Evolutionary conservation across 2,329 filamentous ascomycete species (phyloP), one percentile per base, ranked within the genome.

Genomic region (Sordariomycetes sp.): DNA sequence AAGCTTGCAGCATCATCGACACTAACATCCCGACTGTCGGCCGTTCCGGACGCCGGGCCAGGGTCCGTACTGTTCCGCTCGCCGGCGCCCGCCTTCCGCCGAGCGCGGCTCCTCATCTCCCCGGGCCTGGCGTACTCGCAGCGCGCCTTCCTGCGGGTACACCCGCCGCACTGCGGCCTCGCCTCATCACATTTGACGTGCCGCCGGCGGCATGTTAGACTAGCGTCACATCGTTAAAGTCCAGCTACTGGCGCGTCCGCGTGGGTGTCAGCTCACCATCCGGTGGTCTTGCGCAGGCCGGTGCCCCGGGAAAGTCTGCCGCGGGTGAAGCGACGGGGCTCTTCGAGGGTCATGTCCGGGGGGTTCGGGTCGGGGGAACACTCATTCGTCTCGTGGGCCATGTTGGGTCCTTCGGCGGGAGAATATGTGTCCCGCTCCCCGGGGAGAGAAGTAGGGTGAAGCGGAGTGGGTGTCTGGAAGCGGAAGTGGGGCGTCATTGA

Each of bases 121-220:
- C 13, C 4, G 10, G 36, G 36, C 12, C 36, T 39, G 3, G 36
- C 36, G 15, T 39, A 39, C 36, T 39, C 36, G 15, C 36, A 39
- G 36, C 12, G 48, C 3, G n/a, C 48, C 48, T 22, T 51, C 20
- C 24, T 54, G 6, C 60, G 58, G 22, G 58, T 54, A 25, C 60
- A 61, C 15, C 56, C 56, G 24, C 54, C 56, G 57, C 65, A 65
- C 45, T 58, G 45, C 8, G 64, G 62, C 52, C 64, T 65, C 5
- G 55, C 56, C 56, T 64, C 64, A n/a, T 65, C 63, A 48, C 63
- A 65, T 52, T 64, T 64, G 60, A 65, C 60, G 10, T 60, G 61
- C 7, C 63, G 61, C 12, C 58, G 58, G 8, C 58, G 58, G 17
- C 60, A 61, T 13, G 58, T 61, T 20, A 52, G 36, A 24, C 60